A percentile compares a stretch with the other conserved stretches of the same genome.
Evolutionary conservation across 176 grass and related monocot genomes (phyloP).

Genomic region (Carex kokanica): DNA sequence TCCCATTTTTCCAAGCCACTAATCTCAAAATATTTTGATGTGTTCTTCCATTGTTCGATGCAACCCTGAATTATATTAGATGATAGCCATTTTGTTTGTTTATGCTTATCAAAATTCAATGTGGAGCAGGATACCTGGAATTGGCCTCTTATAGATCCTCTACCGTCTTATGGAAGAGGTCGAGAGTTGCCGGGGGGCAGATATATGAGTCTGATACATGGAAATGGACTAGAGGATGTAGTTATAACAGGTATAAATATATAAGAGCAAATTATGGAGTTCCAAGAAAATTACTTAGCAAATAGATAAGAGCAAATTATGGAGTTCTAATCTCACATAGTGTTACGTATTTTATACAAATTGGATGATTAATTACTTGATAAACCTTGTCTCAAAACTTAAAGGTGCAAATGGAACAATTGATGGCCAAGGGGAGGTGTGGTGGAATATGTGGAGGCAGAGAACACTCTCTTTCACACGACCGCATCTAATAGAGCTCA

Average conservation of each 20-base stretch:
- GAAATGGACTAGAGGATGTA: conserved; percentile 69
- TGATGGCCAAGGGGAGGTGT: conserved; percentile 78
- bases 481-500: conserved; percentile 70
- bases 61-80: too few species aligned
- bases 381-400: background rate
- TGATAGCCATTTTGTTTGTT: background rate
- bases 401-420: conserved; percentile 86
- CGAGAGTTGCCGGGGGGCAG: conserved; percentile 72
- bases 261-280: background rate
- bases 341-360: background rate
- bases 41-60: too few species aligned
- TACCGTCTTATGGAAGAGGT: conserved; percentile 90
- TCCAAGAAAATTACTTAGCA: conserved; percentile 9
- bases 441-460: conserved; percentile 98
- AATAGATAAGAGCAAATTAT: background rate
- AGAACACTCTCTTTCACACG: conserved; percentile 68
- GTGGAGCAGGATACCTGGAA: conserved; percentile 53
- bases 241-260: conserved; percentile 64
- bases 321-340: background rate
- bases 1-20: background rate
- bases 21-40: background rate
- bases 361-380: background rate
- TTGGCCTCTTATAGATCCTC: conserved; percentile 75
- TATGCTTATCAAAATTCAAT: background rate
- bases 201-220: conserved; percentile 93